Conservation (phyloP, 2,329 filamentous ascomycete species). For the Colletotrichum simmondsii region DNA sequence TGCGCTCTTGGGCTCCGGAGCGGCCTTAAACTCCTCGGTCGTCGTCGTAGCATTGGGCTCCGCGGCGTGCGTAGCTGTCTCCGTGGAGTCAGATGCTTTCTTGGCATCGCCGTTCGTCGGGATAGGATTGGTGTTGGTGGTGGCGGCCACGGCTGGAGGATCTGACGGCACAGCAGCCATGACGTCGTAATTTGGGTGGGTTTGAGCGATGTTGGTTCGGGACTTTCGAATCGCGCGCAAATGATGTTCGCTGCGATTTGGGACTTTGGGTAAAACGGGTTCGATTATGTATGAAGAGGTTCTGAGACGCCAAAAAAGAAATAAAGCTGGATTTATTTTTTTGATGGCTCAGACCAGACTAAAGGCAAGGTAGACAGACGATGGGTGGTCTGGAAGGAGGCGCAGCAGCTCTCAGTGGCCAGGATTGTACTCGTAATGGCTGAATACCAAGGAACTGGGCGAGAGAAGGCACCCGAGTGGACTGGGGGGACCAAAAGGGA, state of each 20-base stretch:
- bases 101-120: constrained; percentile 19
- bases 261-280: background rate
- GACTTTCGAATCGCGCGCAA: background rate
- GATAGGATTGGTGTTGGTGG: constrained; percentile 8
- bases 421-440: constrained; percentile 19
- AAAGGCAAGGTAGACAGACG: background rate
- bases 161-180: constrained; percentile 31
- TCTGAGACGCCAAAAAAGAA: background rate
- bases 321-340: background rate
- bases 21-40: background rate
- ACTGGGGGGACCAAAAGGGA: background rate
- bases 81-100: constrained; percentile 9
- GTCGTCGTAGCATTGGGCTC: background rate
- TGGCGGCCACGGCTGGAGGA: constrained; percentile 12
- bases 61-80: background rate
- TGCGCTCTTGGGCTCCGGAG: background rate
- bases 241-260: background rate
- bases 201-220: background rate
- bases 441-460: background rate
- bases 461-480: background rate
- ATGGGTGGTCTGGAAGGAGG: constrained; percentile 15
- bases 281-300: constrained; percentile 1
- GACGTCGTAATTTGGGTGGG: constrained; percentile 25
- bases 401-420: constrained; percentile 30
- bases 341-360: background rate